These are phyloP conservation scores for Leptomonas seymouri DNA, from an alignment of 208 protist species.

Conservation along the genomic window DNA sequence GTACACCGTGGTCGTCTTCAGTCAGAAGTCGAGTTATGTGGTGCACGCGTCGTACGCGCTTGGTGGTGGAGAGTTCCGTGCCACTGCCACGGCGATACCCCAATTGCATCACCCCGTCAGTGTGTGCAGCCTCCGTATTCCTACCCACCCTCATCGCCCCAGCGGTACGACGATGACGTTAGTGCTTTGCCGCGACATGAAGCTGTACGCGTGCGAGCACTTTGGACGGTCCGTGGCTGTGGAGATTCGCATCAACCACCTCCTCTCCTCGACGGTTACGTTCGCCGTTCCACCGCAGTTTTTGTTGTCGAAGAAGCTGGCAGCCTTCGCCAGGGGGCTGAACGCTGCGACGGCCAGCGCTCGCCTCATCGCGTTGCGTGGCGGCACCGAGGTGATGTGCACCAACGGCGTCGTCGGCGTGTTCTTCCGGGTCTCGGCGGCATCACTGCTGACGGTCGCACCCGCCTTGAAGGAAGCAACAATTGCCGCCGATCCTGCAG, in stretches of 20 bases:
- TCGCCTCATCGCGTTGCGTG: conserved; percentile 14
- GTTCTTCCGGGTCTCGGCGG: conserved; percentile 24
- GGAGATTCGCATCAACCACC: conserved; percentile 12
- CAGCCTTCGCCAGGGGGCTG: neutral
- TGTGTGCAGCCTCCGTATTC: conserved; percentile 10
- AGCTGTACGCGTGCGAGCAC: conserved; percentile 30
- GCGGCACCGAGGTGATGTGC: conserved; percentile 21
- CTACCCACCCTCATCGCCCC: conserved; percentile 7
- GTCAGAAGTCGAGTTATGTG: conserved; percentile 8
- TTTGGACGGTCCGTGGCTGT: conserved; percentile 15
- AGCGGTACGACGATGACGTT: conserved; percentile 16
- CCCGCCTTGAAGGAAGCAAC: neutral
- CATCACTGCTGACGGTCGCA: neutral
- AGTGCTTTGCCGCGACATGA: conserved; percentile 26
- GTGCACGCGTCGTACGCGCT: conserved; percentile 15
- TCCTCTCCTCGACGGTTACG: neutral
- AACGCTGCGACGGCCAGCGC: neutral
- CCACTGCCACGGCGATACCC: neutral
- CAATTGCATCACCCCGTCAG: conserved; percentile 13
- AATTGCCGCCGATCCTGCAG: neutral
- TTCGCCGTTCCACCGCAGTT: neutral
- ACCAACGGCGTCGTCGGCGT: conserved; percentile 22
- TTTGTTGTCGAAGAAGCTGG: neutral
- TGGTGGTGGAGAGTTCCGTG: conserved; percentile 1
- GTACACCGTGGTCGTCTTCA: conserved; percentile 22